Conservation (phyloP, 768 basidiomycete species). For the Coprinellus micaceus region DNA sequence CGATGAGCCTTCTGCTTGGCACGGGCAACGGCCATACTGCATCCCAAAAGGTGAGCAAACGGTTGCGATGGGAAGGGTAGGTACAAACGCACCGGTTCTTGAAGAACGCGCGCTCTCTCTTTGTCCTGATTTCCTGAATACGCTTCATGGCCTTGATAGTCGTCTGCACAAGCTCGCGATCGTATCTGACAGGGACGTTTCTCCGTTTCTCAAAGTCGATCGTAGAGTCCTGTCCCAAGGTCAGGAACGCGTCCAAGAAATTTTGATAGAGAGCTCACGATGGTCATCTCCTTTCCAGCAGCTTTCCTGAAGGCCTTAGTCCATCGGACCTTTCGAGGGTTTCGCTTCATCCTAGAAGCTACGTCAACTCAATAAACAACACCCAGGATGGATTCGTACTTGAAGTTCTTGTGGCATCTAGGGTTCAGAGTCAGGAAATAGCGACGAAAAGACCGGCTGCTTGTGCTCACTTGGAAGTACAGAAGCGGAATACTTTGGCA, state of each 20-base stretch:
- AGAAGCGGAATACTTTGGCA: conserved; percentile 96
- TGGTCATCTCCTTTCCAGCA: conserved; percentile 98
- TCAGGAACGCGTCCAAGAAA: neutral
- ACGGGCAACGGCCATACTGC: conserved; percentile 80
- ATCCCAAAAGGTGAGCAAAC: neutral
- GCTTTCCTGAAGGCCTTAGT: conserved; percentile 99
- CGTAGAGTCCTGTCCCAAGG: conserved; percentile 75
- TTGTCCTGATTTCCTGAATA: conserved; percentile 84
- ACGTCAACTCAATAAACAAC: conserved; percentile 6
- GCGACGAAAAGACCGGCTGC: neutral
- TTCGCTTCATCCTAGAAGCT: conserved; percentile 89
- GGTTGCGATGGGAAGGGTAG: neutral
- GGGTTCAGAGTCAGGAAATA: neutral
- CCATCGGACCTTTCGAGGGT: conserved; percentile 98
- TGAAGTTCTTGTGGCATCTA: conserved; percentile 99
- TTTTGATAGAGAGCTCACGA: conserved; percentile 60
- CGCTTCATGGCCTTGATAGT: conserved; percentile 97
- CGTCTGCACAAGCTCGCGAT: conserved; percentile 88
- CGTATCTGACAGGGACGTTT: conserved; percentile 95
- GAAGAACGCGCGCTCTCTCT: conserved; percentile 93
- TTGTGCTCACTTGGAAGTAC: conserved; percentile 78
- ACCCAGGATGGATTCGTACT: conserved; percentile 45
- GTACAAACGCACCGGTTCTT: conserved; percentile 66
- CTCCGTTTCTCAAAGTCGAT: conserved; percentile 99
- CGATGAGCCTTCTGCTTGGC: conserved; percentile 76